Percentiles rank a stretch among this genome's conserved stretches.
These are phyloP conservation scores for Fusarium haematococcum DNA, from an alignment of 2,329 filamentous ascomycete genomes.

Conservation along the genomic window DNA sequence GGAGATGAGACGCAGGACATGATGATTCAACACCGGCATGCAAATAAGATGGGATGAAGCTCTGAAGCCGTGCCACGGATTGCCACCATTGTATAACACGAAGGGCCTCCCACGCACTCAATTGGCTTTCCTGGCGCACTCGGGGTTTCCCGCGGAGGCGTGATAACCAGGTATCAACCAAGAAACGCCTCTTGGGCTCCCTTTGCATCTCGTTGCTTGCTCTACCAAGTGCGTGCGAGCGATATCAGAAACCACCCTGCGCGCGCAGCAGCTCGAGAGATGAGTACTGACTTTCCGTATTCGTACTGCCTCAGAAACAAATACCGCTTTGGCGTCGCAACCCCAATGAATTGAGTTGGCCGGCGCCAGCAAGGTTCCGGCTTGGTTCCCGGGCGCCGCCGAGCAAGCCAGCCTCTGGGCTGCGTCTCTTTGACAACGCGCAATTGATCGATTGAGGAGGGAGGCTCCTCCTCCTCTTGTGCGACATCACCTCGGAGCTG, in stretches of 20 bases:
- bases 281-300: conserved; percentile 9
- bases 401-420: not conserved
- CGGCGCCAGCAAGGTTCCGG: conserved; percentile 32
- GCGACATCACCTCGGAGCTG: conserved; percentile 4
- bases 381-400: conserved; percentile 14
- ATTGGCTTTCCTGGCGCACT: conserved; percentile 22
- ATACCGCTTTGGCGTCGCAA: conserved; percentile 14
- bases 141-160: conserved; percentile 2
- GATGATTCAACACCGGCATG: conserved; percentile 25
- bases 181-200: not conserved
- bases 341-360: conserved; percentile 35
- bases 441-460: not conserved
- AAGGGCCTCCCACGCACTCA: not conserved
- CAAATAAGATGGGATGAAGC: conserved; percentile 6
- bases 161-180: not conserved
- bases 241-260: not conserved
- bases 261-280: not conserved
- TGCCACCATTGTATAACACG: conserved; percentile 11
- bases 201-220: not conserved
- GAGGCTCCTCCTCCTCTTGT: not conserved
- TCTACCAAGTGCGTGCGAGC: not conserved
- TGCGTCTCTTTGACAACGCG: conserved; percentile 21
- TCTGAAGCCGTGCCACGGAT: not conserved
- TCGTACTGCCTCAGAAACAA: conserved; percentile 24
- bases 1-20: conserved; percentile 9